Evolutionary conservation across 164 flowering plant species (phyloP).

Genomic region (Chloranthus sessilifolius): DNA sequence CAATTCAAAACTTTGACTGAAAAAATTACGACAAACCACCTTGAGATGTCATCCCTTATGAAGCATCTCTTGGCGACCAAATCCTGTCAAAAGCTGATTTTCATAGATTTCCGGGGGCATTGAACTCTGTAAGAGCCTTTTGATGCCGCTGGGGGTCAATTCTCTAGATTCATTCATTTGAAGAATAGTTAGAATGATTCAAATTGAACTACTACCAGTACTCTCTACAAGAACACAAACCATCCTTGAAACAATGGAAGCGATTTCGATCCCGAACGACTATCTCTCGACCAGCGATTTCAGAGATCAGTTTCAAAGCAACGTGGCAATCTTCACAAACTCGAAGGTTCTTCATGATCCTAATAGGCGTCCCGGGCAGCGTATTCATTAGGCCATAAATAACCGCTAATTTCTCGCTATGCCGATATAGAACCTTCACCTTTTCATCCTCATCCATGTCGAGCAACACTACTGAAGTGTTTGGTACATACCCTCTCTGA

Average conservation of each 20-base stretch:
- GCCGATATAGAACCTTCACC: conserved; percentile 43
- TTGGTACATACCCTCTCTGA: conserved; percentile 43
- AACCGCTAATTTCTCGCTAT: conserved; percentile 62
- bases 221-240: conserved; percentile 51
- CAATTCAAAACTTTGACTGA: no score
- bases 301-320: conserved; percentile 46
- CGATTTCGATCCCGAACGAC: conserved; percentile 58
- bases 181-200: no score
- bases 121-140: no score
- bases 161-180: no score
- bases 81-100: no score
- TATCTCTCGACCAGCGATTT: conserved; percentile 34
- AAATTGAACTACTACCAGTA: conserved; percentile 63
- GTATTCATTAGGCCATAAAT: conserved; percentile 52
- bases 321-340: conserved; percentile 66
- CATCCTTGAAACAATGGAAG: conserved; percentile 59
- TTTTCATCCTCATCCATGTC: conserved; percentile 53
- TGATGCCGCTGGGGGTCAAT: no score
- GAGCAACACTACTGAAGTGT: conserved; percentile 49
- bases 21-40: no score
- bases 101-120: no score
- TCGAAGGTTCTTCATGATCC: conserved; percentile 67
- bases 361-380: conserved; percentile 32
- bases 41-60: no score
- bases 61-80: no score